These are phyloP conservation scores for Xylariales sp. DNA, from an alignment of 2,329 filamentous ascomycete species.

Conservation along the genomic window DNA sequence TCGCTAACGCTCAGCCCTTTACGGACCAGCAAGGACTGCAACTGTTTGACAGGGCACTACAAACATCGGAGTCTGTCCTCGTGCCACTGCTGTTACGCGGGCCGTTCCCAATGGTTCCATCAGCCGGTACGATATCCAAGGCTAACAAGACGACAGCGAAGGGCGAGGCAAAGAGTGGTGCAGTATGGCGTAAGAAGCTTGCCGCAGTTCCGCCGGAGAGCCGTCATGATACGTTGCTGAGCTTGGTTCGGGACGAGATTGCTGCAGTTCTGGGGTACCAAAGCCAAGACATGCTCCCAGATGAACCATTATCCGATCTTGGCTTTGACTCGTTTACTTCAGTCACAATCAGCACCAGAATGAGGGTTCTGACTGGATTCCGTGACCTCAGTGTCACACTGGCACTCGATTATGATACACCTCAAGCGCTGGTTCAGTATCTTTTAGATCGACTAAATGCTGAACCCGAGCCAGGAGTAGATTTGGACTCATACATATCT, in stretches of 20 bases:
- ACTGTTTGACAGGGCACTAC: slow-evolving; percentile 3
- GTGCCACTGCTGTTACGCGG: slow-evolving; percentile 2
- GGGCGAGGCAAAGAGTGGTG: not conserved
- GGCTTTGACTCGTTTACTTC: slow-evolving; percentile 5
- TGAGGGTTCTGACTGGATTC: slow-evolving; percentile 2
- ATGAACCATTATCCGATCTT: slow-evolving; percentile 1
- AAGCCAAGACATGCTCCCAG: slow-evolving; percentile 2
- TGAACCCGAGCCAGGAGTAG: slow-evolving; percentile 1
- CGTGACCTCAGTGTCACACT: slow-evolving; percentile 5
- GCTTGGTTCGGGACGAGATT: slow-evolving; percentile 3
- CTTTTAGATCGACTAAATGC: slow-evolving; percentile 1
- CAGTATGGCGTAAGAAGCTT: slow-evolving; percentile 3
- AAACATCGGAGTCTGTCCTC: slow-evolving; percentile 2
- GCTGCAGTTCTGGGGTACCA: slow-evolving; percentile 4
- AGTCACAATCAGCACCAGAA: slow-evolving; percentile 3
- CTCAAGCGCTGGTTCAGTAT: slow-evolving; percentile 2
- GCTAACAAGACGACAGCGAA: not conserved
- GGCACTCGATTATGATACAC: slow-evolving; percentile 6
- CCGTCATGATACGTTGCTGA: not conserved
- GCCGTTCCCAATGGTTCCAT: slow-evolving; percentile 3
- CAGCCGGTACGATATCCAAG: not conserved
- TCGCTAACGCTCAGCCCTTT: slow-evolving; percentile 1
- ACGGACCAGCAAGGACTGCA: slow-evolving; percentile 4
- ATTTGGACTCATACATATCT: not conserved
- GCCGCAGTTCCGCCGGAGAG: slow-evolving; percentile 2